These are phyloP conservation scores for Termitomyces sp. DNA, from an alignment of 768 basidiomycete species.

Conservation along the genomic window DNA sequence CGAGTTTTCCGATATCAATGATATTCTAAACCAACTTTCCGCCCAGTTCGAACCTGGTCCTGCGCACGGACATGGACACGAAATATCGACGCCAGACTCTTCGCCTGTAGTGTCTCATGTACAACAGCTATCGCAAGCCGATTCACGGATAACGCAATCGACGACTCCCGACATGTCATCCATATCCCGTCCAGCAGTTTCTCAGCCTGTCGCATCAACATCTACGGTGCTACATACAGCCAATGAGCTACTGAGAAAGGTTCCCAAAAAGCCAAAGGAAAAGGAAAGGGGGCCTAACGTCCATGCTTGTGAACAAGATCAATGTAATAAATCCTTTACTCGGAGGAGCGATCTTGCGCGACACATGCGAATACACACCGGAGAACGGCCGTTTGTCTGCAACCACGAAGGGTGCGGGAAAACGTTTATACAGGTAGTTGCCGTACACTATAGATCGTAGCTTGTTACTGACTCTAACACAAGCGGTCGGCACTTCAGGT, in stretches of 20 bases:
- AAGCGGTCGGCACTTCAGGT: conserved; percentile 89
- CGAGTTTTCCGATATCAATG: conserved; percentile 69
- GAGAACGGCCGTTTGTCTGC: conserved; percentile 82
- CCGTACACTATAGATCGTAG: neutral
- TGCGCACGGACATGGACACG: conserved; percentile 34
- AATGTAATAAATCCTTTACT: conserved; percentile 78
- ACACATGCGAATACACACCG: conserved; percentile 88
- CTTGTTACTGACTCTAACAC: conserved; percentile 11
- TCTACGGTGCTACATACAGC: conserved; percentile 29
- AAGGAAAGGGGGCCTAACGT: conserved; percentile 42
- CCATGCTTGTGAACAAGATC: conserved; percentile 66
- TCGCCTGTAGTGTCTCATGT: conserved; percentile 39
- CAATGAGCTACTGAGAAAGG: conserved; percentile 26
- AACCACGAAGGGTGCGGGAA: conserved; percentile 72
- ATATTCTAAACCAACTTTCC: conserved; percentile 71
- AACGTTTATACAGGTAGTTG: conserved; percentile 82
- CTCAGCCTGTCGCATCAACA: conserved; percentile 48
- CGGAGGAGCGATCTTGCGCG: conserved; percentile 79
- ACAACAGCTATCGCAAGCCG: conserved; percentile 29
- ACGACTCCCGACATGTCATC: conserved; percentile 29
- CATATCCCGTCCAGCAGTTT: conserved; percentile 25
- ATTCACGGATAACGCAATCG: conserved; percentile 15
- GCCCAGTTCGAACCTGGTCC: conserved; percentile 61
- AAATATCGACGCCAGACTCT: conserved; percentile 39
- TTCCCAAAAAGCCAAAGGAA: conserved; percentile 29